Evolutionary conservation across 441 rosid species (phyloP).

Genomic region (Populus hybrid): DNA sequence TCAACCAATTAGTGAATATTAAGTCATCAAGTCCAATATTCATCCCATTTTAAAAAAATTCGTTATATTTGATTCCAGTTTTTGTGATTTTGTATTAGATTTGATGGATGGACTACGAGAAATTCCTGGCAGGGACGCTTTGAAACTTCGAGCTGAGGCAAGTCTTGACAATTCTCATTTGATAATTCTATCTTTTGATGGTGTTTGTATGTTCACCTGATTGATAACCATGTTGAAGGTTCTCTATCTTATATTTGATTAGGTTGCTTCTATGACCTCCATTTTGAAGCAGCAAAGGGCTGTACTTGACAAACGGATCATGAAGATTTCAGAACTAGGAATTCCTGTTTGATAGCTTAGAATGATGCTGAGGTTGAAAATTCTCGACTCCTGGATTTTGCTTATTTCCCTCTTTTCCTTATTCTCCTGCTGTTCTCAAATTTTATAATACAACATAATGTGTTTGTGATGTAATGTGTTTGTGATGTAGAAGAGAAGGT

Average conservation of each 20-base stretch:
- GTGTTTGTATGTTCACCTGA: not conserved
- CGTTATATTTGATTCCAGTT: not conserved
- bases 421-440: not conserved
- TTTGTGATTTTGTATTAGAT: slow-evolving; percentile 34
- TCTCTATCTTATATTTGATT: slow-evolving; percentile 10
- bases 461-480: not conserved
- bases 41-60: not conserved
- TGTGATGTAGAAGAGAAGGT: not conserved
- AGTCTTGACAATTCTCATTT: slow-evolving; percentile 9
- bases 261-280: slow-evolving; percentile 89
- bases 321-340: slow-evolving; percentile 79
- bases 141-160: slow-evolving; percentile 91
- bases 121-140: slow-evolving; percentile 82
- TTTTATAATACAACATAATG: not conserved
- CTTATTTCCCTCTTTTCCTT: not conserved
- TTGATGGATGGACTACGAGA: slow-evolving; percentile 88
- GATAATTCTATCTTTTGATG: not conserved
- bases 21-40: not conserved
- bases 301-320: slow-evolving; percentile 56
- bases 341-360: slow-evolving; percentile 47
- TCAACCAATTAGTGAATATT: not conserved
- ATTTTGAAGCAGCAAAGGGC: slow-evolving; percentile 54
- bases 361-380: not conserved
- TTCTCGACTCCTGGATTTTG: not conserved
- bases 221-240: not conserved